A percentile compares a stretch with the other conserved stretches of the same genome.
Evolutionary conservation across 2,329 filamentous ascomycete genomes (phyloP).

Genomic region (Exophiala dermatitidis): DNA sequence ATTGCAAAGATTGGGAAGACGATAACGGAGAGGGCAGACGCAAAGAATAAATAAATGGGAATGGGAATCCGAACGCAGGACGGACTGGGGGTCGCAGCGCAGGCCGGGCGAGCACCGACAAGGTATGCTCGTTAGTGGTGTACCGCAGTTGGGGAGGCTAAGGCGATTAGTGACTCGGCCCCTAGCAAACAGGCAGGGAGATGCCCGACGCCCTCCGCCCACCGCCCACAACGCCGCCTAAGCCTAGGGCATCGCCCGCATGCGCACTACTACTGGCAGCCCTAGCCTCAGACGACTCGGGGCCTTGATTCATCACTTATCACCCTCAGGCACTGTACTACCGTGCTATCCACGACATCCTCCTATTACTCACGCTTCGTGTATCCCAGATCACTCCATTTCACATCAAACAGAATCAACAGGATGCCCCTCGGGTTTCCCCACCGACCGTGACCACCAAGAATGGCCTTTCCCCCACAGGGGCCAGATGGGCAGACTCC

Average conservation of each 20-base stretch:
- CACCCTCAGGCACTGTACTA: too few relatives aligned
- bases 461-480: background rate
- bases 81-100: background rate
- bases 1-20: background rate
- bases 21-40: conserved; percentile 5
- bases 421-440: background rate
- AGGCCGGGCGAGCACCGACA: background rate
- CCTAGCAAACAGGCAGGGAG: too few relatives aligned
- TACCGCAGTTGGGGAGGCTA: too few relatives aligned
- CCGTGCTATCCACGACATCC: too few relatives aligned
- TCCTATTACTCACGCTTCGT: too few relatives aligned
- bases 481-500: background rate
- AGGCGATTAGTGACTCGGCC: too few relatives aligned
- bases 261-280: too few relatives aligned
- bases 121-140: background rate
- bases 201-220: too few relatives aligned
- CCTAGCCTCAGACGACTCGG: too few relatives aligned
- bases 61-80: background rate
- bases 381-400: background rate
- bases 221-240: too few relatives aligned
- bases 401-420: background rate
- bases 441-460: background rate
- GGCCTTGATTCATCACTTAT: too few relatives aligned
- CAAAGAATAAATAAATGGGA: conserved; percentile 4
- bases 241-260: too few relatives aligned